Evolutionary conservation across 306 rosid genomes (phyloP), one percentile per base, ranked within the genome.

Genomic region (Vigna reflexopilosa): DNA sequence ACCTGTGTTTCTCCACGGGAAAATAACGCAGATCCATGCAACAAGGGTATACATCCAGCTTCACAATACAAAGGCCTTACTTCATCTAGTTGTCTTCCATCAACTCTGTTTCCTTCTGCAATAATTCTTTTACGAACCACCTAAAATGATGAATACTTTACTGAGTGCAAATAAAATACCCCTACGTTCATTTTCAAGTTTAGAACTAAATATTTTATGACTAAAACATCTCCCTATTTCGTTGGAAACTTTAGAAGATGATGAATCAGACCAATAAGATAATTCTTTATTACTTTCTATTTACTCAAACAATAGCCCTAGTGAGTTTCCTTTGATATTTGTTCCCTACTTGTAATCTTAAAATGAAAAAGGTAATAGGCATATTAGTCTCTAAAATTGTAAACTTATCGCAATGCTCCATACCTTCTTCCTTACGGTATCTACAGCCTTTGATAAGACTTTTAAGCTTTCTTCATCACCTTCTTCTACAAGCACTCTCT

Each of bases 1-100:
- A 95, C 99, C 97, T 95, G 99, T 3, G 99, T 95, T 58, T 92
- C 98, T 73, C 99, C 99, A 70, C 99, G 97, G 83, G 80, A 65
- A 86, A 95, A 95, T 54, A 93, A 76, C 67, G 99, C 88, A 48
- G 99, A 91, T 57, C 99, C 99, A 80, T 93, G 99, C 84, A 95
- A 75, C 36, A 62, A 62, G 45, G 99, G 84, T 30, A 91, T 67
- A 83, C 77, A 82, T 65, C 96, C 91, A 69, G 97, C 89, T 84
- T 91, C 97, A 72, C 98, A 95, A 87, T 81, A 91, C 86, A 95
- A 77, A 69, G 99, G 98, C 83, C 99, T 89, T 73, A 95, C 98
- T 91, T 95, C 99, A 86, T 95, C 96, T 56, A 95, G 93, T 72
- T 50, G 84, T 74, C 99, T 89, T 67, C 99, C 99, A 80, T 95